Evolutionary conservation across 495 filamentous ascomycete species (phyloP).

Genomic region (Sporormia fimetaria): DNA sequence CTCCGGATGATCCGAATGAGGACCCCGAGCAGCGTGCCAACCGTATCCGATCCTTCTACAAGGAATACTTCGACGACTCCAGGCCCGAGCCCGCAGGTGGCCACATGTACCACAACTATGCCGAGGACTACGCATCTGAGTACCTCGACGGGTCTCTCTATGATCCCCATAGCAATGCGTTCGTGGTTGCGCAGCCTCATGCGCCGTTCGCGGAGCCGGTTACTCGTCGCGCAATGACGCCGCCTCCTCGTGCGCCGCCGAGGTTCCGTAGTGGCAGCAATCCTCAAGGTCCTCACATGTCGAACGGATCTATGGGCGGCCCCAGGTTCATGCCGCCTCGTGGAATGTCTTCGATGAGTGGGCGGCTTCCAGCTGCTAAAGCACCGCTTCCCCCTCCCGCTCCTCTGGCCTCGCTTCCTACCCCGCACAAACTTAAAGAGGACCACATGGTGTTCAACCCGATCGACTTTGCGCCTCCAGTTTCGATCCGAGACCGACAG

Average conservation of each 20-base stretch:
- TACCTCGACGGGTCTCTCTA: slow-evolving; percentile 58
- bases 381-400: slow-evolving; percentile 62
- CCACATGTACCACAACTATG: slow-evolving; percentile 40
- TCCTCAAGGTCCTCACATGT: slow-evolving; percentile 32
- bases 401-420: slow-evolving; percentile 66
- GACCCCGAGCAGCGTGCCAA: slow-evolving; percentile 91
- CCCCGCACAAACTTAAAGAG: slow-evolving; percentile 74
- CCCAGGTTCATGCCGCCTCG: slow-evolving; percentile 30
- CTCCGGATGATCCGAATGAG: slow-evolving; percentile 72
- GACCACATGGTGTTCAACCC: slow-evolving; percentile 63
- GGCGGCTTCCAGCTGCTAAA: slow-evolving; percentile 40
- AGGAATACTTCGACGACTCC: slow-evolving; percentile 93
- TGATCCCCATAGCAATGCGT: slow-evolving; percentile 63
- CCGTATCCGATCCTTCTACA: slow-evolving; percentile 95
- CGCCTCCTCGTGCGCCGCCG: slow-evolving; percentile 69
- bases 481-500: slow-evolving; percentile 52
- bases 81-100: slow-evolving; percentile 41
- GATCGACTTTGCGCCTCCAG: slow-evolving; percentile 79
- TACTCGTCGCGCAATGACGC: slow-evolving; percentile 89
- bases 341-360: slow-evolving; percentile 26
- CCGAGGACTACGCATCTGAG: slow-evolving; percentile 57
- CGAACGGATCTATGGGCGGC: slow-evolving; percentile 20
- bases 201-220: slow-evolving; percentile 69
- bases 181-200: slow-evolving; percentile 48
- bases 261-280: slow-evolving; percentile 51